Base-by-base conservation (phyloP, 345 rosid species). In the Syzygium aromaticum region DNA sequence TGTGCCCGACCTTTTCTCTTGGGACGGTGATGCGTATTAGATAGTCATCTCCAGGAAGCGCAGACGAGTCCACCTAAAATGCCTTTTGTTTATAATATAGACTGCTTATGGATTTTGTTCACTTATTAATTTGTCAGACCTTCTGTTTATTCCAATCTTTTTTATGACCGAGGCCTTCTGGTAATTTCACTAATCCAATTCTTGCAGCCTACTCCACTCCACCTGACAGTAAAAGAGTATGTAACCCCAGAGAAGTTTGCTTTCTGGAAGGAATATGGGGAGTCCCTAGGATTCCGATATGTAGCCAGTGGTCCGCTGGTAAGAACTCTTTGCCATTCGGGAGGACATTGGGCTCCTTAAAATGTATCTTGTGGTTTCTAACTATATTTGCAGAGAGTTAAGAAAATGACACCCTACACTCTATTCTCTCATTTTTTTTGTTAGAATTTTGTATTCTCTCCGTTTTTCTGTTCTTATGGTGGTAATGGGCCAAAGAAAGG, bases 241-340 rank as follows among this genome's bases (percentile, higher is more conserved):
- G 97, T 98, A 67, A 92, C 96, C 46, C 99, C 99, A 5, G 98
- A 98, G 92, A 98, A 96, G 88, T 98, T 96, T 92, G 95, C 91
- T 67, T 95, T 90, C 91, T 98, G 99, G 99, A 98, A 96, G 93
- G 94, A 93, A 77, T 96, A 95, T 84, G 99, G 99, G 88, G 99
- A 98, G 91, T 94, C 99, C 22, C 93, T 95, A 25, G 99, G 99
- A 85, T 98, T 98, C 88, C 97, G 96, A 10, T 98, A 95, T 89
- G 97, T 98, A 64, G 98, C 99, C 53, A 98, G 99, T 53, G 99
- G 99, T 7, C 99, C 99, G 63, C 84, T 96, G 97, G 99, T 98
- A 95, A 94, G 91, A 85, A 87, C 30, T 40, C 30, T 56, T 11
- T 63, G 33, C 30, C 51, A 54, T 73, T 38, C 38, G 49, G 38